These are phyloP conservation scores for Musa balbisiana DNA, from an alignment of 202 grass and related monocot genomes.

Conservation along the genomic window DNA sequence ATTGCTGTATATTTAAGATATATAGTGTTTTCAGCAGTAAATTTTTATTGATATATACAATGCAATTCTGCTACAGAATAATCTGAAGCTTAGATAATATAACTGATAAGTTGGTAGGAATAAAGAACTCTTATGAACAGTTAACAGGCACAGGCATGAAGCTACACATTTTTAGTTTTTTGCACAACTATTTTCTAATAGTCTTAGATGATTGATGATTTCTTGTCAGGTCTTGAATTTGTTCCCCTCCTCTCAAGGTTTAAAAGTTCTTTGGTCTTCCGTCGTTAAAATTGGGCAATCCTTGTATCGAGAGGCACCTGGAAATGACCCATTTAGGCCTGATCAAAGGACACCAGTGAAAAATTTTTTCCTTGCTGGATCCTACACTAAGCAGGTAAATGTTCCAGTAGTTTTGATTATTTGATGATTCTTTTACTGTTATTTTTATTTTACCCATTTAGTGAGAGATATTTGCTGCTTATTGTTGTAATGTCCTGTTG, in stretches of 20 bases:
- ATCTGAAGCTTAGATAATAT: no score
- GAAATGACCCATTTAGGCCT: constrained; percentile 89
- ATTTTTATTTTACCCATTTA: not conserved
- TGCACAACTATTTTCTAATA: not conserved
- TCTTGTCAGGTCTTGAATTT: constrained; percentile 67
- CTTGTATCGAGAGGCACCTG: constrained; percentile 89
- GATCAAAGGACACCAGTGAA: constrained; percentile 89
- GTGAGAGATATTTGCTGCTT: not conserved
- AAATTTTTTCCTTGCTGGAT: constrained; percentile 94
- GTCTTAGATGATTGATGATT: constrained; percentile 5
- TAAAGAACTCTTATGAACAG: not conserved
- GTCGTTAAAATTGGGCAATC: constrained; percentile 92
- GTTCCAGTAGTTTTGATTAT: not conserved
- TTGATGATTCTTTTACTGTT: not conserved
- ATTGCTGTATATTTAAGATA: not conserved
- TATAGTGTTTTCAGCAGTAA: not conserved
- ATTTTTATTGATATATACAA: not conserved
- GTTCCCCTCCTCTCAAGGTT: constrained; percentile 71
- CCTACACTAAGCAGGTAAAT: constrained; percentile 94
- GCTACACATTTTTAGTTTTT: not conserved
- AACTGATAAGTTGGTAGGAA: no score
- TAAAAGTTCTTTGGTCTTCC: constrained; percentile 80
- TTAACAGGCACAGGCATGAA: not conserved
- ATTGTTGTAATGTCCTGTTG: not conserved
- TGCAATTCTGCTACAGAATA: not conserved